A percentile compares a stretch with the other conserved stretches of the same genome.
Evolutionary conservation across 1,139 yeast genomes (phyloP).

Genomic region (Magnusiomyces suaveolens): DNA sequence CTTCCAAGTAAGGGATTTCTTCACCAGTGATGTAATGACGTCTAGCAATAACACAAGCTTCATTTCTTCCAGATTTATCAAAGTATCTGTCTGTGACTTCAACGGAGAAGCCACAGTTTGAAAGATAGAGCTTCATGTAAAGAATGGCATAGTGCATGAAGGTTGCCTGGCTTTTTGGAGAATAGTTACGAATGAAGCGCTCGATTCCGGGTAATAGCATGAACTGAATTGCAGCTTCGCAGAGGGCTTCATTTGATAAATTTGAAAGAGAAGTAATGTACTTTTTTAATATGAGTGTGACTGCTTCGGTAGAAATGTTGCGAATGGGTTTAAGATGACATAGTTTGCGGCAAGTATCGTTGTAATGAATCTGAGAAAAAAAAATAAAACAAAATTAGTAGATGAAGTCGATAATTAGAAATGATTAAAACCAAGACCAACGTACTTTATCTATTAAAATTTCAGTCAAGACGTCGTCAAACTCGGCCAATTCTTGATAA

Average conservation of each 20-base stretch:
- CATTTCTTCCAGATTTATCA: constrained; percentile 17
- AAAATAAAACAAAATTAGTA: background rate
- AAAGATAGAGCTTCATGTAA: constrained; percentile 33
- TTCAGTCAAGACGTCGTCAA: constrained; percentile 37
- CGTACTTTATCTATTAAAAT: constrained; percentile 30
- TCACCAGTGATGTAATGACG: constrained; percentile 28
- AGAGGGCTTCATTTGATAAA: constrained; percentile 14
- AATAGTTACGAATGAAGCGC: constrained; percentile 27
- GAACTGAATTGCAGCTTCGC: constrained; percentile 27
- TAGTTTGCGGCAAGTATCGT: constrained; percentile 34
- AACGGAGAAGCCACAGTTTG: constrained; percentile 37
- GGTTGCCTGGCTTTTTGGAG: constrained; percentile 24
- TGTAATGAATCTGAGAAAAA: constrained; percentile 21
- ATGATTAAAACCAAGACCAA: background rate
- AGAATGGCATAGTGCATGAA: constrained; percentile 34
- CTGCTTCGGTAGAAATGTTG: constrained; percentile 20
- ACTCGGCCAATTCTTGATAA: constrained; percentile 44
- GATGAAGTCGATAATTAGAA: background rate
- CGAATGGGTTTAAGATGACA: constrained; percentile 25
- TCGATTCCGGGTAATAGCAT: constrained; percentile 26
- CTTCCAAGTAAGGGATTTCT: constrained; percentile 32
- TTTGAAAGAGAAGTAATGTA: constrained; percentile 19
- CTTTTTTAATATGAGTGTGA: constrained; percentile 19
- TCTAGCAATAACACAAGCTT: constrained; percentile 38
- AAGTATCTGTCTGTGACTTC: constrained; percentile 38